Conservation (phyloP, 2,329 filamentous ascomycete species). For the Paraconiothyrium sp. region DNA sequence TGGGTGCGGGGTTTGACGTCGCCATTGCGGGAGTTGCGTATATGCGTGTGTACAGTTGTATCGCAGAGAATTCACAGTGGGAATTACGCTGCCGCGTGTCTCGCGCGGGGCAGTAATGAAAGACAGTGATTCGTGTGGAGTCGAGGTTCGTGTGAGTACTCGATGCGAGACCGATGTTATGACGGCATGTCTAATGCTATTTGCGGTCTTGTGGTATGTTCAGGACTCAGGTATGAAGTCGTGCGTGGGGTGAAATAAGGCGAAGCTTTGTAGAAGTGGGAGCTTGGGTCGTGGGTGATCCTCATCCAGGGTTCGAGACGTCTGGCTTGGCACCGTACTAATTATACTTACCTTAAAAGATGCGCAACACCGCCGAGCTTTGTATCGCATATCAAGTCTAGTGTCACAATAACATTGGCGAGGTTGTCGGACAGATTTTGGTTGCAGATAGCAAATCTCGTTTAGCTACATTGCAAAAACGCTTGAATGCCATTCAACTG, state of each 20-base stretch:
- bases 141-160: neutral
- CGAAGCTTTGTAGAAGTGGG: neutral
- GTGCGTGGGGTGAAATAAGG: neutral
- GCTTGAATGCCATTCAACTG: conserved; percentile 2
- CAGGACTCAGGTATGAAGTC: no score
- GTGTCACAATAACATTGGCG: neutral
- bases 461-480: conserved; percentile 11
- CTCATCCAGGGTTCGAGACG: conserved; percentile 13
- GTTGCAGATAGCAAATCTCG: conserved; percentile 4
- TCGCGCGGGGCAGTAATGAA: neutral
- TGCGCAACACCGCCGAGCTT: neutral
- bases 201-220: no score
- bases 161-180: neutral
- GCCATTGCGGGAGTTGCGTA: neutral
- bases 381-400: neutral
- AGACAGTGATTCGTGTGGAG: neutral
- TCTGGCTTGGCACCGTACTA: conserved; percentile 10
- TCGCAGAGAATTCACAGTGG: neutral
- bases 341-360: neutral
- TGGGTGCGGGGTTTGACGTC: neutral
- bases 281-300: conserved; percentile 6
- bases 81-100: no score
- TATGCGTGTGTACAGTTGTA: neutral
- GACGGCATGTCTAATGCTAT: neutral
- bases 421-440: neutral